These are phyloP conservation scores for Radiomyces spectabilis DNA, from an alignment of 192 early-diverging fungal species.

Conservation along the genomic window DNA sequence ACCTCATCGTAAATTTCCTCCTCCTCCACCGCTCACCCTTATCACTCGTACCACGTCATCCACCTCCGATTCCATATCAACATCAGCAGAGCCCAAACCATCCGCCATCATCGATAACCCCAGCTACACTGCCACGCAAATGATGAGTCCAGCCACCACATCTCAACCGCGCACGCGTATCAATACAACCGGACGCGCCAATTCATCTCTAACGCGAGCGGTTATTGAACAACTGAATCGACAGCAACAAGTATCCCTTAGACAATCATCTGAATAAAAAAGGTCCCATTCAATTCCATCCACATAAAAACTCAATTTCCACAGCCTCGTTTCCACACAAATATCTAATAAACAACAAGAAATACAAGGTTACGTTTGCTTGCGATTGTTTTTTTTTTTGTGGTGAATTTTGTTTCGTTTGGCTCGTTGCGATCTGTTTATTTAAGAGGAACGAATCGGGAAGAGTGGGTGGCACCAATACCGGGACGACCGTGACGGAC, in stretches of 20 bases:
- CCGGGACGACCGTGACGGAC: slow-evolving; percentile 98
- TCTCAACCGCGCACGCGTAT: slow-evolving; percentile 8
- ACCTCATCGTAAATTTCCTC: slow-evolving; percentile 45
- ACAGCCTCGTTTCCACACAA: no score
- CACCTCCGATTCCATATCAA: no score
- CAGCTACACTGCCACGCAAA: slow-evolving; percentile 8
- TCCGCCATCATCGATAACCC: slow-evolving; percentile 23
- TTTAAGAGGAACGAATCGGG: slow-evolving; percentile 86
- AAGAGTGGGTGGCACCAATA: slow-evolving; percentile 97
- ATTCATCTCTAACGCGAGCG: slow-evolving; percentile 46
- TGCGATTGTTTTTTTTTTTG: no score
- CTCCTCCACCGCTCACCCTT: slow-evolving; percentile 13
- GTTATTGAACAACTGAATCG: slow-evolving; percentile 41
- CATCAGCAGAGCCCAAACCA: slow-evolving; percentile 9
- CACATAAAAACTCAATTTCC: no score
- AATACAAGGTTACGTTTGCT: no score
- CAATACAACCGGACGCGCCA: slow-evolving; percentile 37
- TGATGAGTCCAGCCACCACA: slow-evolving; percentile 7
- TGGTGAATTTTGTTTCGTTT: no score
- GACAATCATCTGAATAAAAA: no score
- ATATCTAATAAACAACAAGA: no score
- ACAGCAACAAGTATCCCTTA: not conserved
- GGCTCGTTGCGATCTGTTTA: no score
- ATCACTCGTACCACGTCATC: slow-evolving; percentile 2
- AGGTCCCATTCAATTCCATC: no score